These are phyloP conservation scores for Phytopythium kandeliae DNA, from an alignment of 352 stramenopile genomes.

Conservation along the genomic window DNA sequence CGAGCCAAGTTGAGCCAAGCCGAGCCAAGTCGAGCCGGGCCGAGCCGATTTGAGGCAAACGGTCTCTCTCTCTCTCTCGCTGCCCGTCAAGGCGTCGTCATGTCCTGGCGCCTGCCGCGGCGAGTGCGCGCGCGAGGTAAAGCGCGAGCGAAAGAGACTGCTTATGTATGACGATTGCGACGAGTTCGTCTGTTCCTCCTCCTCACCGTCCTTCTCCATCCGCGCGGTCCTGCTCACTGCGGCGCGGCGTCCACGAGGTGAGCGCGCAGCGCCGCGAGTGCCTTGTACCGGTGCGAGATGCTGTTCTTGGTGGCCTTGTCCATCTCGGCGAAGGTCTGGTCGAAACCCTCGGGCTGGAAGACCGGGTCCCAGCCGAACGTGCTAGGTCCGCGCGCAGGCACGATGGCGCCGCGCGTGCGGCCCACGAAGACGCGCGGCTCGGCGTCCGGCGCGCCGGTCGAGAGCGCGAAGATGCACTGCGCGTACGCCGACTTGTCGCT, in stretches of 20 bases:
- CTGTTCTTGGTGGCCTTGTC: constrained; percentile 87
- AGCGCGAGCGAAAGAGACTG: no score
- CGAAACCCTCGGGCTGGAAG: constrained; percentile 84
- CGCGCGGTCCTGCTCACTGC: not conserved
- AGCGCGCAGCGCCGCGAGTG: constrained; percentile 56
- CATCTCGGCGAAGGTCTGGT: constrained; percentile 89
- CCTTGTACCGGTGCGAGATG: constrained; percentile 88
- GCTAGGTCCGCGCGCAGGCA: constrained; percentile 79
- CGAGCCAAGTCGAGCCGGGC: no score
- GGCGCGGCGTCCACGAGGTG: constrained; percentile 17
- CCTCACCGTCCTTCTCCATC: no score
- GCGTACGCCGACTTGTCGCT: constrained; percentile 95
- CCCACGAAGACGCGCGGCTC: constrained; percentile 93
- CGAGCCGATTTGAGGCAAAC: no score
- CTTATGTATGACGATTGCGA: no score
- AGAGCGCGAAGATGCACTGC: constrained; percentile 96
- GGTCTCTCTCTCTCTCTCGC: no score
- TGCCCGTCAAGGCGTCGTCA: no score
- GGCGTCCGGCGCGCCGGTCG: constrained; percentile 32
- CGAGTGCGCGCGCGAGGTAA: no score
- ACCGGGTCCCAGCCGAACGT: constrained; percentile 91
- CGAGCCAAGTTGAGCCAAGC: no score
- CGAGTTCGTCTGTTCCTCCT: no score
- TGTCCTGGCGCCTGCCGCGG: no score
- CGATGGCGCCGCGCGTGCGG: constrained; percentile 90